Evolutionary conservation across 106 monocot genomes (phyloP).

Genomic region (Posidonia australis): DNA sequence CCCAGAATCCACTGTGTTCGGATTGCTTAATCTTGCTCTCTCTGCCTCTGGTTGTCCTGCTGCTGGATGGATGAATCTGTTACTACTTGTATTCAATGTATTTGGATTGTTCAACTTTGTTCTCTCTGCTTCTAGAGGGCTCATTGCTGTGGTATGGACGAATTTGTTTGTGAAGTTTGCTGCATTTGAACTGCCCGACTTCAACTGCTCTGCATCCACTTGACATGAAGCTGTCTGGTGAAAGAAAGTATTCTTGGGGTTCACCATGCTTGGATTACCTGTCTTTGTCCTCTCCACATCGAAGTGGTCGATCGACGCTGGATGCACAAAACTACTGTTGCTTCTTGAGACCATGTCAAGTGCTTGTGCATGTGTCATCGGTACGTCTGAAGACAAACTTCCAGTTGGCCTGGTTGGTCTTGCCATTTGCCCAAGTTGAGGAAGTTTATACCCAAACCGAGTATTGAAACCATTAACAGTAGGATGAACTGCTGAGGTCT

Average conservation of each 20-base stretch:
- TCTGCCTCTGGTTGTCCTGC: neutral
- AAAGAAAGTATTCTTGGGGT: neutral
- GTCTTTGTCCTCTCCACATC: neutral
- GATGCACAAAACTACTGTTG: neutral
- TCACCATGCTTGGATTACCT: neutral
- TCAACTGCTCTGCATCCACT: conserved; percentile 10
- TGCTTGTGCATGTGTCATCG: conserved; percentile 22
- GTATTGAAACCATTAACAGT: conserved; percentile 31
- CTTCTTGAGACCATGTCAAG: conserved; percentile 40
- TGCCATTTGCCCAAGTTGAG: conserved; percentile 11
- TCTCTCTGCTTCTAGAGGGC: conserved; percentile 4
- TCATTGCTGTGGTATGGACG: neutral
- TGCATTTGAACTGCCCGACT: conserved; percentile 1
- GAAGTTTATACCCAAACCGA: conserved; percentile 11
- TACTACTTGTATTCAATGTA: neutral
- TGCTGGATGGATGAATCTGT: neutral
- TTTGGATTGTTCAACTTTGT: neutral
- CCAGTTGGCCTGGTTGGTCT: neutral
- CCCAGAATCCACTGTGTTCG: neutral
- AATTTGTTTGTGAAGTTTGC: conserved; percentile 3
- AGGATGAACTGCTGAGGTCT: conserved; percentile 9
- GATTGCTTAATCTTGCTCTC: neutral
- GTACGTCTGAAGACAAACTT: conserved; percentile 4
- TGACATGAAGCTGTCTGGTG: conserved; percentile 6
- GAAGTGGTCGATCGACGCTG: neutral